Conservation (phyloP, 2,329 filamentous ascomycete genomes). For the Herpotrichia juniperi region DNA sequence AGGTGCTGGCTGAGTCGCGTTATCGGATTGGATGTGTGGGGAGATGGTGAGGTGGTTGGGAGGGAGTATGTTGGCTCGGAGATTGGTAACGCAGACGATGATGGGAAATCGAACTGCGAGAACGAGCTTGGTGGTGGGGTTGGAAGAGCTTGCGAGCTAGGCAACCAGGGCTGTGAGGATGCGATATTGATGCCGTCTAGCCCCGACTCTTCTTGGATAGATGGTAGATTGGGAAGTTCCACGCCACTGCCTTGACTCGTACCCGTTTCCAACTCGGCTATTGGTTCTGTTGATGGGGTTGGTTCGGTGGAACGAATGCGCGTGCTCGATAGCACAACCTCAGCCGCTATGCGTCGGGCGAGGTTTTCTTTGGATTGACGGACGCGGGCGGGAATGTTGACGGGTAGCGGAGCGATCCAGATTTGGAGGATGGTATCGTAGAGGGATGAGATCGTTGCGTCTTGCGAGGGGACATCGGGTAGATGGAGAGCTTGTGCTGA, state of each 20-base stretch:
- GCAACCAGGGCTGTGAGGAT: slow-evolving; percentile 3
- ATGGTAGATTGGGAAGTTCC: slow-evolving; percentile 27
- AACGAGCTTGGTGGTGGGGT: neutral
- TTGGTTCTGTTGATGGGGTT: slow-evolving; percentile 11
- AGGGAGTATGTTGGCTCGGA: slow-evolving; percentile 27
- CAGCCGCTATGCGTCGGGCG: slow-evolving; percentile 42
- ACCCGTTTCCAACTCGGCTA: slow-evolving; percentile 3
- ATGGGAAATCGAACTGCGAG: slow-evolving; percentile 1
- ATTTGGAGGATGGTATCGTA: slow-evolving; percentile 40
- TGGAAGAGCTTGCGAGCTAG: slow-evolving; percentile 5
- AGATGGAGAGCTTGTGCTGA: slow-evolving; percentile 20
- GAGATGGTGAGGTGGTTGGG: slow-evolving; percentile 7
- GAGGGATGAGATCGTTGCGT: slow-evolving; percentile 23
- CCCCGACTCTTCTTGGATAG: slow-evolving; percentile 12
- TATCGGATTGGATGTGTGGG: slow-evolving; percentile 19
- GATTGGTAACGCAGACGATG: slow-evolving; percentile 13
- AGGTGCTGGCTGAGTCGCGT: slow-evolving; percentile 46
- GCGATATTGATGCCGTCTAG: neutral
- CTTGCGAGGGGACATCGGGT: slow-evolving; percentile 5
- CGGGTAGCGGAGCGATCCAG: slow-evolving; percentile 39
- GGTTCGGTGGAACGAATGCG: slow-evolving; percentile 18
- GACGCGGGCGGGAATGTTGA: slow-evolving; percentile 25
- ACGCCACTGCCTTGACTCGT: slow-evolving; percentile 17
- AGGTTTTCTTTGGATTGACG: slow-evolving; percentile 39
- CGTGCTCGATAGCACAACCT: slow-evolving; percentile 44